phyloP scores from a whole-genome alignment of 345 rosid species.

The Corchorus olitorius region DNA sequence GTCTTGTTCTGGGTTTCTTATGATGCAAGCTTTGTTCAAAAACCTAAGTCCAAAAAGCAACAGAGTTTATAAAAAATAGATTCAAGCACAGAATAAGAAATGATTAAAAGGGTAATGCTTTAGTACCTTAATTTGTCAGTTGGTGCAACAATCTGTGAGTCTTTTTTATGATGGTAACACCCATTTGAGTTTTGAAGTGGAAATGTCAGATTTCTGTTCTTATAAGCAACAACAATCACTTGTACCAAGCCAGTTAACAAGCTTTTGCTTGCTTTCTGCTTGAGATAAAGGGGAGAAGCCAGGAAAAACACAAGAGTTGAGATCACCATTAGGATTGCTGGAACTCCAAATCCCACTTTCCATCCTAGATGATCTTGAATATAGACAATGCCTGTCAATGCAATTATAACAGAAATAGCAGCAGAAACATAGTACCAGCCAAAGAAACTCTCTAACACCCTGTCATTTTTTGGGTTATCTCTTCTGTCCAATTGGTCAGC shows the following conservation, averaged over 20 bases:
- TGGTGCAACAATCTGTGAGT: conserved; percentile 49
- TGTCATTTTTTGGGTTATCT: conserved; percentile 51
- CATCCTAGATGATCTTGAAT: conserved; percentile 67
- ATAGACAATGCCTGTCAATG: conserved; percentile 57
- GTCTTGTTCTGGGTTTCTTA: conserved; percentile 49
- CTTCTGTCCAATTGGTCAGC: conserved; percentile 64
- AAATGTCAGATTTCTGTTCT: conserved; percentile 48
- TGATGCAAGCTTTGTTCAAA: conserved; percentile 70
- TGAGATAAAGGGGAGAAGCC: conserved; percentile 53
- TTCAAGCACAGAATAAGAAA: background rate
- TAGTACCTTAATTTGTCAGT: conserved; percentile 55
- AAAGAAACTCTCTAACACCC: conserved; percentile 62
- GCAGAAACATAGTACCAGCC: conserved; percentile 71
- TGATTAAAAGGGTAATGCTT: background rate
- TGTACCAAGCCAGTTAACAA: conserved; percentile 54
- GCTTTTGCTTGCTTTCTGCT: conserved; percentile 42
- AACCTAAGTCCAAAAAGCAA: conserved; percentile 44
- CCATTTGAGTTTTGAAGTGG: conserved; percentile 40
- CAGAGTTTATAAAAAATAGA: conserved; percentile 2
- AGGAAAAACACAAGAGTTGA: conserved; percentile 46
- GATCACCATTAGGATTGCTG: conserved; percentile 55
- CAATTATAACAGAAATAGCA: conserved; percentile 48
- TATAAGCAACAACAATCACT: conserved; percentile 50
- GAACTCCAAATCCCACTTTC: conserved; percentile 62
- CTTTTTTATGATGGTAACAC: conserved; percentile 51